phyloP scores from a whole-genome alignment of 345 rosid species.

The Citrus maxima region DNA sequence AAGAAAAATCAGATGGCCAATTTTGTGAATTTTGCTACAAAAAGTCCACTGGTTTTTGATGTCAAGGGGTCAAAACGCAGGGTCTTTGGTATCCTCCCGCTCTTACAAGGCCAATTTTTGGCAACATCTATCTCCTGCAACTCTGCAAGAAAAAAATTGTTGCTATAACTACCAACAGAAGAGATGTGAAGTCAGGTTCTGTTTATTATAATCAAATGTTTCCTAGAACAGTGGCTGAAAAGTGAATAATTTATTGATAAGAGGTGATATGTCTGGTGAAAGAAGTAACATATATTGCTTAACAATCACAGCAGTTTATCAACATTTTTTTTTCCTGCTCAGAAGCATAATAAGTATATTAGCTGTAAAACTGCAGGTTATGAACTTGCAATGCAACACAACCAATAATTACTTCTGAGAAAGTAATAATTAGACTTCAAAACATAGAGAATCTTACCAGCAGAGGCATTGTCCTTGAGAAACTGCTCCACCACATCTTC shows the following conservation, averaged over 20 bases:
- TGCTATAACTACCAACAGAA: background rate
- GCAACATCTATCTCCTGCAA: constrained; percentile 66
- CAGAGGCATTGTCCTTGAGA: constrained; percentile 58
- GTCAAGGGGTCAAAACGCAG: constrained; percentile 77
- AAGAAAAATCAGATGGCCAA: constrained; percentile 13
- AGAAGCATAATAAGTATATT: no score
- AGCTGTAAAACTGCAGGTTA: background rate
- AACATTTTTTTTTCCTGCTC: no score
- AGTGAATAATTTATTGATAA: background rate
- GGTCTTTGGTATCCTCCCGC: constrained; percentile 71
- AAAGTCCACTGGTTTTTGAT: constrained; percentile 94
- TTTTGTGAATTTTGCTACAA: constrained; percentile 72
- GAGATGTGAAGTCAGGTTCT: background rate
- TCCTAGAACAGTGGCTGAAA: background rate
- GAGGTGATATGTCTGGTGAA: background rate
- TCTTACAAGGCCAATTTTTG: constrained; percentile 73
- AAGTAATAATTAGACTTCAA: background rate
- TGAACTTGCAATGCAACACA: background rate
- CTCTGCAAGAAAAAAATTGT: constrained; percentile 35
- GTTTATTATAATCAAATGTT: background rate
- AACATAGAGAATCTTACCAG: constrained; percentile 44
- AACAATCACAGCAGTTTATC: no score
- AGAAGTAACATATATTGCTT: background rate
- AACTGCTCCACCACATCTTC: constrained; percentile 81
- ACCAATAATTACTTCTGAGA: background rate